Base-by-base conservation (phyloP, 768 basidiomycete genomes). In the Hericium alpestre region DNA sequence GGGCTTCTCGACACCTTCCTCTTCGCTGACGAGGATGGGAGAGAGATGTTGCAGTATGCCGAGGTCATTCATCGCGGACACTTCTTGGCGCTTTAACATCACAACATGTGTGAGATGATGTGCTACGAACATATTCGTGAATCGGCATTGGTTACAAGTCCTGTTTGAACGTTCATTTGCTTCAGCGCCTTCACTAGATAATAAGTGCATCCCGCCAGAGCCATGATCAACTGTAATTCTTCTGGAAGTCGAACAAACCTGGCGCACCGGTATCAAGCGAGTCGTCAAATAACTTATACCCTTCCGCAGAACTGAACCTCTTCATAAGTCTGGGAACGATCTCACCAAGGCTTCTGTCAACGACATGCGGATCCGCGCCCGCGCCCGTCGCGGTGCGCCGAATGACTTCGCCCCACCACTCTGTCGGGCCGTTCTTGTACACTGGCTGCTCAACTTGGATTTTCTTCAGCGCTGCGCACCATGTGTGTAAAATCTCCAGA, bases 341-440 rank as follows among this genome's bases (percentile, higher is more conserved):
- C 51, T 72, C 59, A n/a, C 71, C 62, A 37, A 90, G 67, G 55
- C 77, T 75, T 7, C 60, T 64, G 56, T 82, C 75, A 11, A 91
- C 76, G 18, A 67, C 87, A 63, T 72, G 66, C 51, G 77, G 66
- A 68, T 85, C 73, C 3, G 83, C 89, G 1, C 87, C 87, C 46
- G 89, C 87, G 3, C 82, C 87, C 2, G 88, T 68, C 16, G 88
- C 89, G 39, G 90, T 91, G 57, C 79, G 71, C 56, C 73, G 74
- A 59, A 92, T 83, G 40, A 92, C 87, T 59, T 87, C 83, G n/a
- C 73, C 67, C 90, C 90, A 92, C 88, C 87, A 91, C 2, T 65
- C 68, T 37, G 76, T 67, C 50, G 76, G 75, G 51, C 83, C 83
- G 15, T 73, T 68, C 51, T 69, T 65, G 65, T 89, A 90, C 0